phyloP scores from a whole-genome alignment of 495 filamentous ascomycete genomes.

The Aspergillus baeticus region DNA sequence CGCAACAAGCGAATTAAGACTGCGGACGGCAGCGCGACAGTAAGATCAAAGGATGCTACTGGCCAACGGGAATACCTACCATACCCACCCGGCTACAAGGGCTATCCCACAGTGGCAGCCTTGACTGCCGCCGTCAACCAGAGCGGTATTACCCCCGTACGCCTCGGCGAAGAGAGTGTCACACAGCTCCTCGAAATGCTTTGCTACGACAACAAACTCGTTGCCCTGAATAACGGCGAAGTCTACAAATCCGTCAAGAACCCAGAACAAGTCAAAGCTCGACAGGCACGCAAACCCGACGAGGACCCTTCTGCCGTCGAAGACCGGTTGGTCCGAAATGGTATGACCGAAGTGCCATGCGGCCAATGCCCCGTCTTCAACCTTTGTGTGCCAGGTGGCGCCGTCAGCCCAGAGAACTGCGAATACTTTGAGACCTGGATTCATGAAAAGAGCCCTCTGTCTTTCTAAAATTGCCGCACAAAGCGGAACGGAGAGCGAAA shows the following conservation, averaged over 20 bases:
- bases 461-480: no score
- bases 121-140: constrained; percentile 71
- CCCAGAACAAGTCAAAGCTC: constrained; percentile 37
- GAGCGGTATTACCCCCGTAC: constrained; percentile 61
- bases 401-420: constrained; percentile 84
- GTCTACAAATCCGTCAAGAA: constrained; percentile 50
- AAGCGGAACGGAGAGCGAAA: no score
- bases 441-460: constrained; percentile 12
- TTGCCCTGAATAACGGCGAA: constrained; percentile 47
- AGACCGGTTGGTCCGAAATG: constrained; percentile 49
- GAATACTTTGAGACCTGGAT: constrained; percentile 90
- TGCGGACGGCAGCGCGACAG: constrained; percentile 32
- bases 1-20: constrained; percentile 46
- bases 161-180: constrained; percentile 69
- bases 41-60: constrained; percentile 35
- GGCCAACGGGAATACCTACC: constrained; percentile 50
- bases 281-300: constrained; percentile 38
- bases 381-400: constrained; percentile 82
- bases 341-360: constrained; percentile 86
- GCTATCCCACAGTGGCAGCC: constrained; percentile 72
- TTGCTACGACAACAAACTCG: constrained; percentile 72
- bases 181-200: constrained; percentile 80
- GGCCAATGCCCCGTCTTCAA: constrained; percentile 92
- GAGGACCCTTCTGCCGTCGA: constrained; percentile 29
- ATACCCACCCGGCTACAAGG: constrained; percentile 64